Conservation (phyloP, 192 early-diverging fungal species). For the Coemansia sp. region DNA sequence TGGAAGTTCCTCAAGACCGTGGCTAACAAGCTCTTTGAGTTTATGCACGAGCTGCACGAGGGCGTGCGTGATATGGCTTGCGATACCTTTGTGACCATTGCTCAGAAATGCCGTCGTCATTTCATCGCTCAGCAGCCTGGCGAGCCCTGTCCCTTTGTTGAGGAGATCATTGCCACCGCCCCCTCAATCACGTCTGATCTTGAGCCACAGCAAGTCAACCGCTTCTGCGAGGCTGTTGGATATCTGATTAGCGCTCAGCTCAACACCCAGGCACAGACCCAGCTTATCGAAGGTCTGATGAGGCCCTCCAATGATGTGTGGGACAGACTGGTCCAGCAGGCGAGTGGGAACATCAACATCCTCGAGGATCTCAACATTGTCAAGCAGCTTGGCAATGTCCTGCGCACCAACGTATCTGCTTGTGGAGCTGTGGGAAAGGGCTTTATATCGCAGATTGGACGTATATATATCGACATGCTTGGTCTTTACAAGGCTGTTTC, state of each 20-base stretch:
- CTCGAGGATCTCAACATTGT: constrained; percentile 79
- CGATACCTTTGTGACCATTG: constrained; percentile 99
- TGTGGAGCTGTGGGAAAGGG: constrained; percentile 85
- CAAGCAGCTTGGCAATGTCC: constrained; percentile 87
- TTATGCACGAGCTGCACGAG: constrained; percentile 99
- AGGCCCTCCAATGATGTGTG: constrained; percentile 86
- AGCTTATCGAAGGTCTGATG: constrained; percentile 85
- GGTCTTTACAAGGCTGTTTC: constrained; percentile 89
- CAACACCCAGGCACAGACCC: constrained; percentile 73
- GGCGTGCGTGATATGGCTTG: constrained; percentile 99
- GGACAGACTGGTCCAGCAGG: constrained; percentile 77
- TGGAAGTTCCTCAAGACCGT: constrained; percentile 99
- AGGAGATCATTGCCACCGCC: constrained; percentile 87
- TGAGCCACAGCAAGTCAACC: constrained; percentile 90
- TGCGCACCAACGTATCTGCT: constrained; percentile 94
- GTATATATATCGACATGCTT: constrained; percentile 89
- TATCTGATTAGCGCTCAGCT: constrained; percentile 96
- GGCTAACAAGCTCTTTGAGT: constrained; percentile 99
- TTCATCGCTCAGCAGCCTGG: constrained; percentile 92
- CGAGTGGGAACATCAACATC: constrained; percentile 70
- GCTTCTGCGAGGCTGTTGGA: constrained; percentile 98
- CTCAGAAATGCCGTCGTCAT: constrained; percentile 95
- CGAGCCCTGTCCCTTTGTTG: constrained; percentile 90
- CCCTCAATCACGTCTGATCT: constrained; percentile 87
- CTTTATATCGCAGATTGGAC: constrained; percentile 85